These are phyloP conservation scores for Teunomyces tritomae DNA, from an alignment of 805 yeast species.

Conservation along the genomic window DNA sequence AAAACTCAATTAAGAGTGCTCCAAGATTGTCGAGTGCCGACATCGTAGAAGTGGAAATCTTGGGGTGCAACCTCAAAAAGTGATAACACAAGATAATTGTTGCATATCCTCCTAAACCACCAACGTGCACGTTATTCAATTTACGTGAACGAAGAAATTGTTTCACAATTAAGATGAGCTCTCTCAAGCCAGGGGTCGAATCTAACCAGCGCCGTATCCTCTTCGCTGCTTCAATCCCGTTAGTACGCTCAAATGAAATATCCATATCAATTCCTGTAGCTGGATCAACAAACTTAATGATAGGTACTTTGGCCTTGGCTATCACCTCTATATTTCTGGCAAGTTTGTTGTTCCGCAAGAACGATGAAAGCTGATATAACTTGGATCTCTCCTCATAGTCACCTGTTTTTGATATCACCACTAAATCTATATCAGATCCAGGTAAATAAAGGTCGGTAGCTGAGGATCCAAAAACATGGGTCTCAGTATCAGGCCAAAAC, in stretches of 20 bases:
- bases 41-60: constrained; percentile 64
- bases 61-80: constrained; percentile 76
- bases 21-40: constrained; percentile 77
- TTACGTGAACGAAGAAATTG: constrained; percentile 78
- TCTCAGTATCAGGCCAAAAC: constrained; percentile 77
- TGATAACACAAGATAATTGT: constrained; percentile 84
- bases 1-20: constrained; percentile 81
- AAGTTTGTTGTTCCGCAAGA: constrained; percentile 55
- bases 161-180: constrained; percentile 76
- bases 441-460: constrained; percentile 93
- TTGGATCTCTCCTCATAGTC: constrained; percentile 61
- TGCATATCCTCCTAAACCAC: constrained; percentile 93
- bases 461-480: constrained; percentile 88
- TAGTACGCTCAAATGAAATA: constrained; percentile 81
- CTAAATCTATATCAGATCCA: constrained; percentile 95
- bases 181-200: constrained; percentile 75
- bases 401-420: constrained; percentile 62
- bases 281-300: constrained; percentile 84
- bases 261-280: constrained; percentile 73
- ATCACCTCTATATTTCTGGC: constrained; percentile 80
- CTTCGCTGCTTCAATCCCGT: constrained; percentile 81
- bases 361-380: constrained; percentile 70
- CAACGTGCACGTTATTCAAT: constrained; percentile 83
- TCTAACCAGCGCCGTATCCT: constrained; percentile 72
- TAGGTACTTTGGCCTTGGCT: constrained; percentile 90